phyloP scores from a whole-genome alignment of 352 stramenopile species.

The Thalassiosira exigua region DNA sequence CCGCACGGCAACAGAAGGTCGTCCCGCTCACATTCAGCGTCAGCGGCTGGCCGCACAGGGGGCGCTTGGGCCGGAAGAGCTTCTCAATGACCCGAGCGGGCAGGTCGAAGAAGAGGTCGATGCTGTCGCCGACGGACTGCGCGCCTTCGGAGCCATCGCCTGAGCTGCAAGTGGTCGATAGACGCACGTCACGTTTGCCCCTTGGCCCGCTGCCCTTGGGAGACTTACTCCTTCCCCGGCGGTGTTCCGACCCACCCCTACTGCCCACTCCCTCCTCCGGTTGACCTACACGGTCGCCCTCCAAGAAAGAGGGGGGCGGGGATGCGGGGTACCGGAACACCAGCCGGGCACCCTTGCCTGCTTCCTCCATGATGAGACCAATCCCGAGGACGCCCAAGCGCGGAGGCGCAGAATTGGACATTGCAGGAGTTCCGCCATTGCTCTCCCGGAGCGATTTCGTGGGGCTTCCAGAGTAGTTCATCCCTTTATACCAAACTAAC shows the following conservation, averaged over 20 bases:
- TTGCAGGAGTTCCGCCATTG: not conserved
- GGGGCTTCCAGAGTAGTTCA: no score
- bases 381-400: constrained; percentile 68
- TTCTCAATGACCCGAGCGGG: constrained; percentile 75
- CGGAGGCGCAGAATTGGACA: constrained; percentile 4
- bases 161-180: not conserved
- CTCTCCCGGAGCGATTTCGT: no score
- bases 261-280: not conserved
- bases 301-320: constrained; percentile 33
- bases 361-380: constrained; percentile 76
- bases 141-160: not conserved
- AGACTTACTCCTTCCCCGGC: not conserved
- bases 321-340: constrained; percentile 78
- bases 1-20: constrained; percentile 80
- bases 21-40: constrained; percentile 76
- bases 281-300: not conserved
- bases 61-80: constrained; percentile 77
- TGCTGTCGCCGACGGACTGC: constrained; percentile 12
- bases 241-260: not conserved
- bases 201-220: not conserved
- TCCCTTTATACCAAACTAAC: no score
- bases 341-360: constrained; percentile 66
- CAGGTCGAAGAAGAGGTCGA: constrained; percentile 80
- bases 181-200: not conserved
- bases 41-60: constrained; percentile 78